Evolutionary conservation across 2,329 filamentous ascomycete species (phyloP).

Genomic region (Claviceps fusiformis): DNA sequence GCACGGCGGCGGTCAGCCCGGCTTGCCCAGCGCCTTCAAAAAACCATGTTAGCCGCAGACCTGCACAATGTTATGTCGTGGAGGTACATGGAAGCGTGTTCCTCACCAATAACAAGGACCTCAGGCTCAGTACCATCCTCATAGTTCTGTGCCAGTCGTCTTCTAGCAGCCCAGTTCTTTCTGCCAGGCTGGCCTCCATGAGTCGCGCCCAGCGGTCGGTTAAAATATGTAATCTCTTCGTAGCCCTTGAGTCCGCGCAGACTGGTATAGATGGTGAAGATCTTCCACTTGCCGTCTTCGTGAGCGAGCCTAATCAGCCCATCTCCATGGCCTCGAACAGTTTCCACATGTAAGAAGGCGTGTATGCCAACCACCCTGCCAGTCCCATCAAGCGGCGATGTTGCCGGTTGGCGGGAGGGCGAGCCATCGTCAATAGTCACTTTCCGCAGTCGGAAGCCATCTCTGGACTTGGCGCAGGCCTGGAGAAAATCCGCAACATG

Average conservation of each 20-base stretch:
- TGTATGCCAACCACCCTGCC: constrained; percentile 38
- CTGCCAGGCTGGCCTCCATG: constrained; percentile 37
- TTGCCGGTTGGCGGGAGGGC: constrained; percentile 27
- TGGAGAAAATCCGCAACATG: constrained; percentile 27
- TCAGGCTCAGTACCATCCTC: constrained; percentile 33
- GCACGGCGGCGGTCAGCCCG: constrained; percentile 42
- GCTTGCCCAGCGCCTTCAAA: constrained; percentile 42
- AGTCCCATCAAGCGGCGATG: constrained; percentile 32
- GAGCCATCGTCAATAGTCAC: constrained; percentile 33
- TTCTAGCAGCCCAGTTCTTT: constrained; percentile 47
- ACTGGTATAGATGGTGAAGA: constrained; percentile 49
- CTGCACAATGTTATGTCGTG: not conserved
- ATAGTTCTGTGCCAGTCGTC: constrained; percentile 33
- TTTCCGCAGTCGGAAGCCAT: constrained; percentile 27
- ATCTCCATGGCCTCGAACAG: constrained; percentile 37
- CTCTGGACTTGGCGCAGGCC: constrained; percentile 14
- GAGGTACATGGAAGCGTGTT: accelerated
- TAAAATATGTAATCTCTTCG: constrained; percentile 33
- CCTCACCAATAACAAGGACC: constrained; percentile 47
- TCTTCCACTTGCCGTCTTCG: constrained; percentile 38
- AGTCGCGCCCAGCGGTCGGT: constrained; percentile 40
- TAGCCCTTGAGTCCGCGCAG: constrained; percentile 39
- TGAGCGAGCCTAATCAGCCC: constrained; percentile 41
- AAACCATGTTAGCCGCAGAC: not conserved
- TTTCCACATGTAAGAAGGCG: constrained; percentile 42